Evolutionary conservation across 208 protist species (phyloP), one percentile per base, ranked within the genome.

Genomic region (Lotmaria passim): DNA sequence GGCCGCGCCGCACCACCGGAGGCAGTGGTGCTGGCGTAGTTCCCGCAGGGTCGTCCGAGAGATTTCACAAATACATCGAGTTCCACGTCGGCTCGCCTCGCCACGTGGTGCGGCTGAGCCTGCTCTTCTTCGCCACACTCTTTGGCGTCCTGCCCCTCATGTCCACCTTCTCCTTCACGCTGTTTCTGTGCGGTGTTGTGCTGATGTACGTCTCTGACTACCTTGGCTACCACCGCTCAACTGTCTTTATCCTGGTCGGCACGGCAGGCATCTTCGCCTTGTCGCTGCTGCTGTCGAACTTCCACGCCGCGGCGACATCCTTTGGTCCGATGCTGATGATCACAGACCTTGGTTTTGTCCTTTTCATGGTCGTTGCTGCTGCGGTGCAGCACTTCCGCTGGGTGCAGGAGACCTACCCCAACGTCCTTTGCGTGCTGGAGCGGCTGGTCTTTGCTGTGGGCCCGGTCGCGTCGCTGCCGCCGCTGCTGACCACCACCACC

Each of bases 71-170:
- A 44, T 46, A 71, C 46, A 52, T 86, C 15, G 72, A 83, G 67
- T 86, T 86, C 67, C 23, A 60, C 41, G 48, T 67, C 33, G 77
- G 81, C 19, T 77, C 81, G 1, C 81, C 82, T 0, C 72, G 64
- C 6, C 75, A 87, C 59, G 58, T 56, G 7, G 46, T 39, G 21
- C 79, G 80, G 3, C 41, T 93, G 12, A 50, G 46, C 5, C 17
- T 91, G 28, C 80, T 96, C 23, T 69, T 94, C 28, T 69, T 67
- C 12, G 47, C 82, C 34, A 73, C 82, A 34, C 73, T 94, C 21
- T 87, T 94, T 57, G 91, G 89, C 30, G 79, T 87, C 62, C 67
- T 93, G 38, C 86, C 92, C 31, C 83, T 96, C 23, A 82, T 96
- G 79, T 91, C 88, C 33, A 59, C 73, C 36, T 80, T 91, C 52